phyloP scores from a whole-genome alignment of 768 basidiomycete genomes.

The Coprinopsis marcescibilis region DNA sequence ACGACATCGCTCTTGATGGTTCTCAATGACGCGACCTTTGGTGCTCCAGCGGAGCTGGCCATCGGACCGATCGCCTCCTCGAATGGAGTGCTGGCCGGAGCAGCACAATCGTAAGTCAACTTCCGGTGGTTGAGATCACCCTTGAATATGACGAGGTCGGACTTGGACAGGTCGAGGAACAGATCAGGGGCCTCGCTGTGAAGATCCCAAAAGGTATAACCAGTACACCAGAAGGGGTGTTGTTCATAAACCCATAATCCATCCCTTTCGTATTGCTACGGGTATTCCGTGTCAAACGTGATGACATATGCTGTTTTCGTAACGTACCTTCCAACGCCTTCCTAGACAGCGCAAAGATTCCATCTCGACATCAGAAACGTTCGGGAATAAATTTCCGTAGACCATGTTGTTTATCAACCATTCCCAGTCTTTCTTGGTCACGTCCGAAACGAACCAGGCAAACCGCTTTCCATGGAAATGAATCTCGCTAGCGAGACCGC shows the following conservation, averaged over 20 bases:
- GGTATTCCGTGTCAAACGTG: slow-evolving; percentile 3
- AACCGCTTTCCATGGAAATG: slow-evolving; percentile 95
- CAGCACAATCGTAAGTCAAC: slow-evolving; percentile 81
- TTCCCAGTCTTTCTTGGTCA: slow-evolving; percentile 90
- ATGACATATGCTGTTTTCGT: neutral
- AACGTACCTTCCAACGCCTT: slow-evolving; percentile 77
- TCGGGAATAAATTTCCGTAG: slow-evolving; percentile 90
- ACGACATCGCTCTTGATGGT: slow-evolving; percentile 97
- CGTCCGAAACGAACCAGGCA: slow-evolving; percentile 92
- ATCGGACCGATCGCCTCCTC: slow-evolving; percentile 89
- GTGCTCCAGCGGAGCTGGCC: slow-evolving; percentile 84
- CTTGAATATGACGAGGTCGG: slow-evolving; percentile 92
- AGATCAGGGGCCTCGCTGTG: slow-evolving; percentile 82
- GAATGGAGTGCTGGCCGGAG: slow-evolving; percentile 83
- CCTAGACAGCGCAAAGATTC: slow-evolving; percentile 79
- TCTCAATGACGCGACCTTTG: slow-evolving; percentile 77
- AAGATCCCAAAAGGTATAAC: slow-evolving; percentile 89
- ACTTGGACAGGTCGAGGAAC: slow-evolving; percentile 85
- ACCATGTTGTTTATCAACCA: slow-evolving; percentile 87
- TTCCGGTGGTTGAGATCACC: slow-evolving; percentile 94
- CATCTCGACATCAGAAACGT: slow-evolving; percentile 71
- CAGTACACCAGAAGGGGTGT: slow-evolving; percentile 94
- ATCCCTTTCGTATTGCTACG: slow-evolving; percentile 83
- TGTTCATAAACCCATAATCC: slow-evolving; percentile 94
- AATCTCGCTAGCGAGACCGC: slow-evolving; percentile 76